phyloP scores from a whole-genome alignment of 2,329 filamentous ascomycete genomes.

The Davidsoniella australis region DNA sequence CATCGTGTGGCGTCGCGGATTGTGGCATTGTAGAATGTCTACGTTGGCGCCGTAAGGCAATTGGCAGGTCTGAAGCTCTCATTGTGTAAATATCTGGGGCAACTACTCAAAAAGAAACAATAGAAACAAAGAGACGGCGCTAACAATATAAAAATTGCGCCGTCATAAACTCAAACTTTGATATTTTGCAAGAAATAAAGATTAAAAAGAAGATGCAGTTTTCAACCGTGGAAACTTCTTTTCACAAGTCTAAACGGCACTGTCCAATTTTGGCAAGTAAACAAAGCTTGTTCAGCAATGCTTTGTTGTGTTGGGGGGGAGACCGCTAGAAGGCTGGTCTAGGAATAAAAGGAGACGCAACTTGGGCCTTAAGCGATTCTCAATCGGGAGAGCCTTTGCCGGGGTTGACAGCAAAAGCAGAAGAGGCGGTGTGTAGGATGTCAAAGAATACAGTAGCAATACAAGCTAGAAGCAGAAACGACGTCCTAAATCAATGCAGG shows the following conservation, averaged over 20 bases:
- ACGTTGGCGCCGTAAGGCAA: slow-evolving; percentile 6
- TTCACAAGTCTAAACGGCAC: background rate
- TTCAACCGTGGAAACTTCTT: background rate
- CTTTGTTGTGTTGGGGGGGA: background rate
- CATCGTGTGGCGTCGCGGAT: background rate
- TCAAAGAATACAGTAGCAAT: background rate
- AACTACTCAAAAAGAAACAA: background rate
- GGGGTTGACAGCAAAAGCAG: slow-evolving; percentile 34
- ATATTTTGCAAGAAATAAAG: too few species aligned
- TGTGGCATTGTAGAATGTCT: slow-evolving; percentile 6
- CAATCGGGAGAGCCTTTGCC: slow-evolving; percentile 19
- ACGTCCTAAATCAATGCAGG: slow-evolving; percentile 1
- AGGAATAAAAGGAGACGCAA: slow-evolving; percentile 2
- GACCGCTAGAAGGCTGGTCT: background rate
- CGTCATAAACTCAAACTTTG: too few species aligned
- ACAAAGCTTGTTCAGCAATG: too few species aligned
- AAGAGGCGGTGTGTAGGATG: slow-evolving; percentile 6
- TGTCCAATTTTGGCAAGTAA: too few species aligned
- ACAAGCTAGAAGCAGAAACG: slow-evolving; percentile 1
- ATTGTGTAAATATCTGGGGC: background rate
- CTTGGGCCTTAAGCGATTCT: slow-evolving; percentile 2
- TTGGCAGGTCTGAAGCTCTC: slow-evolving; percentile 7
- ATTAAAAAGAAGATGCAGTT: background rate
- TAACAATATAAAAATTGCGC: background rate
- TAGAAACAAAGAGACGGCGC: background rate